Base-by-base conservation (phyloP, 371 early-diverging fungal genomes). In the Mucor lusitanicus region DNA sequence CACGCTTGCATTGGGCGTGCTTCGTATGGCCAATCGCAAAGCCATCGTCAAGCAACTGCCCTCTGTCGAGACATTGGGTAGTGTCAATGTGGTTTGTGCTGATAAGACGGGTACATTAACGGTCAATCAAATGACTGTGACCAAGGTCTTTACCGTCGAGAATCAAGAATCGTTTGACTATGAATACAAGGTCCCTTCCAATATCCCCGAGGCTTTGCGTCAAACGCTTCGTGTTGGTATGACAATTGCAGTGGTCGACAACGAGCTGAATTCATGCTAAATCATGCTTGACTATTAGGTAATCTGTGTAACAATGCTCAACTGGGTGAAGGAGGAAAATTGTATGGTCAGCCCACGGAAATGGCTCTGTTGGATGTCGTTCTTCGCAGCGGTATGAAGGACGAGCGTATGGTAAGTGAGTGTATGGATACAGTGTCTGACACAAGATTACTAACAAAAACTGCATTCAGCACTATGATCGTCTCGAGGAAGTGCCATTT, bases 91-190 rank as follows among this genome's bases (percentile, higher is more conserved):
- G 6, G 90, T 98, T 33, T 96, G 96, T 78, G 92, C 92, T 35
- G 98, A 98, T 76, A 98, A 98, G 79, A 97, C 98, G 0, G 97
- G 92, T 33, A 95, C 95, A 0, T 72, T 95, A 70, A 95, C 96
- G 2, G 79, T 88, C 69, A 95, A 95, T 76, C 87, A 90, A 63
- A 94, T 94, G 96, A 91, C 93, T 0, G 90, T 92, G 11, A 89
- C 89, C 37, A 87, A 90, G 55, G 67, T 90, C 0, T 93, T 89
- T 63, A 91, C 93, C 1, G 68, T 88, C 32, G 85, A 89, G 33
- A 81, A 91, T 39, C 82, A 87, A 42, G 75, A 75, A 30, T 79
- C 85, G 0, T 83, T 88, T 61, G 92, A 94, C 70, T 79, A 89
- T 60, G 88, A 89, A 63, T 72, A 88, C 56, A 79, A 71, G 6